Evolutionary conservation across 2,329 filamentous ascomycete species (phyloP).

Genomic region (Xylaria sp.): DNA sequence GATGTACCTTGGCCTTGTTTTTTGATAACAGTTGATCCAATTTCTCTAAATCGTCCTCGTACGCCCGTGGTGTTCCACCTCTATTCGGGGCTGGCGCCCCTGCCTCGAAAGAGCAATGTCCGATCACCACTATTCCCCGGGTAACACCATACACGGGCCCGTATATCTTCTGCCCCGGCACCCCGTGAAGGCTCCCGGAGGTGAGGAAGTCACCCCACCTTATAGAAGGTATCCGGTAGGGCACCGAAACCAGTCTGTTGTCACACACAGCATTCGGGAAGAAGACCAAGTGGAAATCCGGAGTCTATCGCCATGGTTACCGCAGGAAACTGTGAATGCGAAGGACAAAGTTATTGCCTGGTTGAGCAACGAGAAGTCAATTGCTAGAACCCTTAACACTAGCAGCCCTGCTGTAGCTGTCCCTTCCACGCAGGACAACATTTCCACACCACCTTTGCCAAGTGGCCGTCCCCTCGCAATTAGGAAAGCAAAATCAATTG

Average conservation of each 20-base stretch:
- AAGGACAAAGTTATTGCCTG: slow-evolving; percentile 25
- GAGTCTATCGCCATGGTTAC: slow-evolving; percentile 21
- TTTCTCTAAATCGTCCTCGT: not conserved
- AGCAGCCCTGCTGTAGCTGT: not conserved
- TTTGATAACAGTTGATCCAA: not conserved
- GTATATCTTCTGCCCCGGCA: slow-evolving; percentile 19
- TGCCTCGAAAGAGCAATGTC: slow-evolving; percentile 10
- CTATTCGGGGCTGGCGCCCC: not conserved
- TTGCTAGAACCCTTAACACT: not conserved
- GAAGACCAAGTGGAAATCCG: slow-evolving; percentile 7
- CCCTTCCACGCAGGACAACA: slow-evolving; percentile 6
- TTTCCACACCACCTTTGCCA: slow-evolving; percentile 9
- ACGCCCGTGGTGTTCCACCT: not conserved
- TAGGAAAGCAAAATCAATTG: slow-evolving; percentile 31
- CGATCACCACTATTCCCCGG: not conserved
- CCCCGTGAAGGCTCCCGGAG: not conserved
- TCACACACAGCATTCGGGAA: slow-evolving; percentile 5
- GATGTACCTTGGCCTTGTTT: not conserved
- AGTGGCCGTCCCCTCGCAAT: slow-evolving; percentile 20
- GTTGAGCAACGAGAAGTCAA: slow-evolving; percentile 4
- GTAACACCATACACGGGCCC: not conserved
- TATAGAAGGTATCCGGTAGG: slow-evolving; percentile 10
- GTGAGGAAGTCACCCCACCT: slow-evolving; percentile 11
- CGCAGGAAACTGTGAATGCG: slow-evolving; percentile 14
- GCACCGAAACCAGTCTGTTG: slow-evolving; percentile 11